Percentiles rank a stretch among this genome's conserved stretches.
Conservation (phyloP, 345 rosid species). For the Eucalyptus sp. region DNA sequence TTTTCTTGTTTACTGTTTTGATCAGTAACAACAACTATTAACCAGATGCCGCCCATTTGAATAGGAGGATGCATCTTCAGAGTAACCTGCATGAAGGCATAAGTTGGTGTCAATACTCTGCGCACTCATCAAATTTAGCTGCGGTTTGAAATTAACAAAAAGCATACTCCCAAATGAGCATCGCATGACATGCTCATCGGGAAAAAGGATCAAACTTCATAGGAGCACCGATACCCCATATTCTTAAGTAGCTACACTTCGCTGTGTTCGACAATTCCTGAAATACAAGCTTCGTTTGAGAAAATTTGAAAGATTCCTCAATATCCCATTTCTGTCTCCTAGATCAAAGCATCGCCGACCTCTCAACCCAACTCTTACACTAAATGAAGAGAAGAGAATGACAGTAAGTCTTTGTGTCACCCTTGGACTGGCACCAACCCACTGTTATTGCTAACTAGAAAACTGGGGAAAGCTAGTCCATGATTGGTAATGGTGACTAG, state of each 20-base stretch:
- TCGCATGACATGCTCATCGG: neutral
- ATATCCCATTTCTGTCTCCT: neutral
- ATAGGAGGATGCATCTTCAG: constrained; percentile 8
- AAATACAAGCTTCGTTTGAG: neutral
- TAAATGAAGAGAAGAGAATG: neutral
- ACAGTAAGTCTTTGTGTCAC: neutral
- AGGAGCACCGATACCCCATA: neutral
- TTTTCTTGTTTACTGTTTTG: too few species aligned
- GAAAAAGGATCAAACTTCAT: neutral
- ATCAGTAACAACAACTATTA: too few species aligned
- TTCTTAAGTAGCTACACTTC: neutral
- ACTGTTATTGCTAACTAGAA: neutral
- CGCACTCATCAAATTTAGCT: neutral
- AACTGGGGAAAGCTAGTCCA: neutral
- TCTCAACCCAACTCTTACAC: neutral
- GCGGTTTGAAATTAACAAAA: neutral
- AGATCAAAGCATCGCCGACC: neutral
- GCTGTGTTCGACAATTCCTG: neutral
- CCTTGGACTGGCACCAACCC: neutral
- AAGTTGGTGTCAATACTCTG: neutral
- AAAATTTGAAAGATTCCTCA: neutral
- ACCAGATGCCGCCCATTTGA: neutral
- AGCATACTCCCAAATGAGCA: neutral
- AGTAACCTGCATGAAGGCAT: constrained; percentile 3
- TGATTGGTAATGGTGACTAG: neutral